A percentile compares a stretch with the other conserved stretches of the same genome.
These are phyloP conservation scores for Lactarius deliciosus DNA, from an alignment of 768 basidiomycete genomes.

Conservation along the genomic window DNA sequence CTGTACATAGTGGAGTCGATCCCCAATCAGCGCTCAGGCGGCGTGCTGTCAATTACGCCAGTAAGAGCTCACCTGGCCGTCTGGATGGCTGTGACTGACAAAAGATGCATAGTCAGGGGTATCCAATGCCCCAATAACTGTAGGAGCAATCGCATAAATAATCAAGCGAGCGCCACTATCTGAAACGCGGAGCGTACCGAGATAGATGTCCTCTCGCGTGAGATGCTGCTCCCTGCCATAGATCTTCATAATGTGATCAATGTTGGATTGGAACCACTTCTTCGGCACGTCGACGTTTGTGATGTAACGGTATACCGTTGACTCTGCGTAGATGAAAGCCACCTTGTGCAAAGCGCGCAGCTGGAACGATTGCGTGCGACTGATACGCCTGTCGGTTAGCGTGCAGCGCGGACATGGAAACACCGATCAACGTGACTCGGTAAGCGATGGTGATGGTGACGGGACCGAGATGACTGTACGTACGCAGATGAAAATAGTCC, in stretches of 20 bases:
- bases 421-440: not conserved
- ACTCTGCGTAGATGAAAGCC: constrained; percentile 68
- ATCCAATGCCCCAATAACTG: constrained; percentile 68
- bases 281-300: constrained; percentile 61
- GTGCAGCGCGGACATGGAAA: not conserved
- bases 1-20: constrained; percentile 33
- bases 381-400: constrained; percentile 40
- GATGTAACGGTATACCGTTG: constrained; percentile 67
- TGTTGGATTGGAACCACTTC: constrained; percentile 72
- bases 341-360: constrained; percentile 63
- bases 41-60: constrained; percentile 1
- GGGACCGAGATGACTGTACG: constrained; percentile 13
- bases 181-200: constrained; percentile 37
- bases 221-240: constrained; percentile 45
- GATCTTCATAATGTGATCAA: constrained; percentile 57
- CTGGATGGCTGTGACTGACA: constrained; percentile 68
- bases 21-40: constrained; percentile 23
- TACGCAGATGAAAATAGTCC: constrained; percentile 40
- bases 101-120: constrained; percentile 73
- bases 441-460: not conserved
- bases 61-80: constrained; percentile 46
- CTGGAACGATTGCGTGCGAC: constrained; percentile 57
- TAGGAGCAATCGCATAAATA: constrained; percentile 3
- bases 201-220: constrained; percentile 39
- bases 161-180: constrained; percentile 5